A percentile compares a stretch with the other conserved stretches of the same genome.
phyloP scores from a whole-genome alignment of 306 rosid species.

The Malus sieversii region DNA sequence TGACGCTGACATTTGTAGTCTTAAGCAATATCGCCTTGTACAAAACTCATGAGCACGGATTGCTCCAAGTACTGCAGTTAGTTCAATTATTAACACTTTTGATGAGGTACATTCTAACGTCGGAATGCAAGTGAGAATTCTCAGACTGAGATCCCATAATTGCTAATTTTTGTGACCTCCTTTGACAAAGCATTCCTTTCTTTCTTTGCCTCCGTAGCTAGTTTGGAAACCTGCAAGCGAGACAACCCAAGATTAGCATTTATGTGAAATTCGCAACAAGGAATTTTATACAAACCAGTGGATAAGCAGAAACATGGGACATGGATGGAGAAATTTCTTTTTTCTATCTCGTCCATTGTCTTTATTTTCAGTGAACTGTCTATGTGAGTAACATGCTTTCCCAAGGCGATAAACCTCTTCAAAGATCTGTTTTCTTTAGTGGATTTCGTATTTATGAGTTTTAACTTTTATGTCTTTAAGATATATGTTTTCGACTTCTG shows the following conservation, averaged over 20 bases:
- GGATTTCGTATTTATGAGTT: background rate
- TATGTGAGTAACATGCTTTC: no score
- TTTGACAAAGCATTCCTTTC: conserved; percentile 57
- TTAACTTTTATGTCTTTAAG: no score
- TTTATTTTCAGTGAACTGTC: no score
- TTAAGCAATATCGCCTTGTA: background rate
- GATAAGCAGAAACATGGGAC: background rate
- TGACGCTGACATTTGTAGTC: background rate
- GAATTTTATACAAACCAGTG: background rate
- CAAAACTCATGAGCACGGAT: background rate
- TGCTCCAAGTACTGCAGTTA: background rate
- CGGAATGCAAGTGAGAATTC: conserved; percentile 6
- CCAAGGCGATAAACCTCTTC: background rate
- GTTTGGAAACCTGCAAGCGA: conserved; percentile 58
- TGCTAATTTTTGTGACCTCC: conserved; percentile 73
- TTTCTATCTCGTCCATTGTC: no score
- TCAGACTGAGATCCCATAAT: conserved; percentile 85
- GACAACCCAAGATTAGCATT: conserved; percentile 19
- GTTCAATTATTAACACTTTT: conserved; percentile 4
- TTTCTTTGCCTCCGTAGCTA: conserved; percentile 66
- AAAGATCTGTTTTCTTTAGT: background rate
- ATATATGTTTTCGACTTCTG: background rate
- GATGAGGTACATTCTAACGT: background rate
- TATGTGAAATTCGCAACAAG: background rate
- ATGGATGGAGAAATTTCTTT: background rate